Evolutionary conservation across 2,329 filamentous ascomycete species (phyloP), one percentile per base, ranked within the genome.

Genomic region (Teratosphaeriaceae sp.): DNA sequence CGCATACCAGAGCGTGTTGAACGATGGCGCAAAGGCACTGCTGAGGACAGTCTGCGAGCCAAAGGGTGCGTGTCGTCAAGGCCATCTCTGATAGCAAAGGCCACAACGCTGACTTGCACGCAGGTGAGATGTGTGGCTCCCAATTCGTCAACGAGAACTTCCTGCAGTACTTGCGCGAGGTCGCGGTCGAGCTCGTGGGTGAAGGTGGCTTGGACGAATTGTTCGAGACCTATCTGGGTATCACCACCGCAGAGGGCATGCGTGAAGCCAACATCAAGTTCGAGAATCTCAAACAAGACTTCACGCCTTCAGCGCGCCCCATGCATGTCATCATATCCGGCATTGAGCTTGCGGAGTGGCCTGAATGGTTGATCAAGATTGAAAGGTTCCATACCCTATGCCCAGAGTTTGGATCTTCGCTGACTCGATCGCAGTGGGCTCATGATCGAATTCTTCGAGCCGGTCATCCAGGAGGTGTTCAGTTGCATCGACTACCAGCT

Each of bases 61-160:
- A 7, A 29, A 19, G 19, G 40, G 46, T 38, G 15, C 7, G 27
- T n/a, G 26, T 20, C n/a, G n/a, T n/a, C n/a, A n/a, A n/a, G n/a
- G n/a, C n/a, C n/a, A n/a, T n/a, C n/a, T n/a, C n/a, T n/a, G n/a
- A n/a, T n/a, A n/a, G n/a, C n/a, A n/a, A n/a, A n/a, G n/a, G n/a
- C n/a, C n/a, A n/a, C n/a, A n/a, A n/a, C n/a, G 36, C n/a, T 21
- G 20, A 16, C 36, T 8, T 38, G 15, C 5, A 30, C 18, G 7
- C 33, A 45, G 43, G 43, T 9, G 39, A 16, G 16, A 35, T 50
- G 8, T 45, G 42, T 27, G 47, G 44, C 19, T 50, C 45, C 13
- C 38, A 45, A 20, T 35, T 42, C 15, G 38, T 47, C 16, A 45
- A 38, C 15, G 20, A 38, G 12, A 23, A 38, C 2, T 47, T 47